Conservation (phyloP, 2,329 filamentous ascomycete species). For the Pyrenochaeta sp. region DNA sequence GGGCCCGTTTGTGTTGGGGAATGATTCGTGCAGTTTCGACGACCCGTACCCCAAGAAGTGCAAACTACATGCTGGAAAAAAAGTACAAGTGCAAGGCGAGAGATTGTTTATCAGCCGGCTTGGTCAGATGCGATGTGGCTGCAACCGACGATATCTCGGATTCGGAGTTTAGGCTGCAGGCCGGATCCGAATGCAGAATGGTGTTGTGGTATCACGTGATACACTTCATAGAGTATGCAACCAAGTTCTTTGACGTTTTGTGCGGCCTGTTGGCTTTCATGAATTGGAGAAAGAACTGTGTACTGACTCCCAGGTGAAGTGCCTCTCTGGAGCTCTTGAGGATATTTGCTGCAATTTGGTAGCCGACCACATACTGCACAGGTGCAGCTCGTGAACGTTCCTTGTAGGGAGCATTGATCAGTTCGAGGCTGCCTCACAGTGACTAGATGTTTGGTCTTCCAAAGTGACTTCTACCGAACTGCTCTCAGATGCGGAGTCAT, state of each 20-base stretch:
- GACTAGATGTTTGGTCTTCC: neutral
- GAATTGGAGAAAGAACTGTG: neutral
- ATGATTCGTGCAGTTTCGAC: slow-evolving; percentile 17
- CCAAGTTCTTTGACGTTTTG: no score
- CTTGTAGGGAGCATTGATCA: neutral
- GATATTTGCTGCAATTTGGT: neutral
- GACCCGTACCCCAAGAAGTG: slow-evolving; percentile 13
- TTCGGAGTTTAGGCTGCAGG: slow-evolving; percentile 16
- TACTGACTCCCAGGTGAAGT: neutral
- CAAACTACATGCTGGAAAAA: slow-evolving; percentile 24
- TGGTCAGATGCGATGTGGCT: slow-evolving; percentile 31
- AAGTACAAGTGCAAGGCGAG: slow-evolving; percentile 13
- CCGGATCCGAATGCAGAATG: slow-evolving; percentile 11
- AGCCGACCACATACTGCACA: neutral
- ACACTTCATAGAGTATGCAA: neutral
- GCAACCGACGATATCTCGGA: slow-evolving; percentile 20
- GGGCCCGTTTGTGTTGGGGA: slow-evolving; percentile 20
- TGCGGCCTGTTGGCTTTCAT: neutral
- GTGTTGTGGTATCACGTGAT: slow-evolving; percentile 7
- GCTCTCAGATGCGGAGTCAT: slow-evolving; percentile 6
- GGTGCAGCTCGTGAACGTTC: neutral
- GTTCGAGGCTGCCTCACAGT: neutral
- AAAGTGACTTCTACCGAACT: slow-evolving; percentile 11
- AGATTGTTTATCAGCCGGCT: slow-evolving; percentile 26
- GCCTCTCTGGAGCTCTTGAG: neutral